Evolutionary conservation across 139 green algal genomes (phyloP).

Genomic region (Gonium pectorale): DNA sequence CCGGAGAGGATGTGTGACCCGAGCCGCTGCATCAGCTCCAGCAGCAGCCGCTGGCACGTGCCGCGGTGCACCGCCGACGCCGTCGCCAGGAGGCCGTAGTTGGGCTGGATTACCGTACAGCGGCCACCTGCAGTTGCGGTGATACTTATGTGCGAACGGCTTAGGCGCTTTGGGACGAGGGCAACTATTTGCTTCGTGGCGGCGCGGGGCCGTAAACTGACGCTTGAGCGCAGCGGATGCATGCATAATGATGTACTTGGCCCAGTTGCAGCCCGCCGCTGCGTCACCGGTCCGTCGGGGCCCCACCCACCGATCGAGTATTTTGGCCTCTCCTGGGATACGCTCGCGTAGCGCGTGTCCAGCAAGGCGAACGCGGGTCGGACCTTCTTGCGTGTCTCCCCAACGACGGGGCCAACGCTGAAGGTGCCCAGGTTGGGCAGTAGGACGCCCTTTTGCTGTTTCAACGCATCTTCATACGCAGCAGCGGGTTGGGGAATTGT

Average conservation of each 20-base stretch:
- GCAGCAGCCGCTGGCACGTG: conserved; percentile 57
- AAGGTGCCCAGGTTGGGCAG: conserved; percentile 68
- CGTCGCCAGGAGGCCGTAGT: conserved; percentile 59
- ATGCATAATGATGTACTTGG: no score
- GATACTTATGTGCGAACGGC: no score
- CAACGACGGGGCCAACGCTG: conserved; percentile 57
- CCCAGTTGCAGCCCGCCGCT: no score
- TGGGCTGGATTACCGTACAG: conserved; percentile 62
- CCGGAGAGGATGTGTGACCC: conserved; percentile 65
- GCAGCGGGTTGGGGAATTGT: no score
- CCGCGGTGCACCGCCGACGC: conserved; percentile 56
- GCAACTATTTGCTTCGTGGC: no score
- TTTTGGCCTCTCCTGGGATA: conserved; percentile 65
- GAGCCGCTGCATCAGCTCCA: conserved; percentile 65
- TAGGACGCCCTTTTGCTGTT: conserved; percentile 61
- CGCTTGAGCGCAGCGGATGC: no score
- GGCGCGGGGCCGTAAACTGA: no score
- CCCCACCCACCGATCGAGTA: conserved; percentile 55
- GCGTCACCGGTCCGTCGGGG: no score
- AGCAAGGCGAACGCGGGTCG: conserved; percentile 60
- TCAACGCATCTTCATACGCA: conserved; percentile 17
- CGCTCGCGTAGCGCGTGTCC: conserved; percentile 58
- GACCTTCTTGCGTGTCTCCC: conserved; percentile 60
- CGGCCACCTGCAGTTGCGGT: conserved; percentile 57
- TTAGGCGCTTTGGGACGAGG: no score